Base-by-base conservation (phyloP, 2,329 filamentous ascomycete genomes). In the Aspergillus sp. region DNA sequence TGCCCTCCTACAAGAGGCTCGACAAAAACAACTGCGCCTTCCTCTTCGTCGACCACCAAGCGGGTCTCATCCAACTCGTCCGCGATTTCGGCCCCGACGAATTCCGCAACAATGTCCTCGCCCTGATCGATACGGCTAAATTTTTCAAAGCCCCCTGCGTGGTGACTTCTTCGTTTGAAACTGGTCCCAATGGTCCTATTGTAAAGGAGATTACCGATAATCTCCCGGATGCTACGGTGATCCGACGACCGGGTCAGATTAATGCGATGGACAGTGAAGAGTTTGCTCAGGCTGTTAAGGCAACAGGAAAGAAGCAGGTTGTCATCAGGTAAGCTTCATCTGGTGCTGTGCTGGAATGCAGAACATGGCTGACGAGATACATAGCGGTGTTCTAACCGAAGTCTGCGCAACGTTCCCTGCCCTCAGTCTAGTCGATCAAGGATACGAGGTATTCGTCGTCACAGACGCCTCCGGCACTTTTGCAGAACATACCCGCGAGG, bases 181-280 rank as follows among this genome's bases (percentile, higher is more conserved):
- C 44, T 65, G 85, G 85, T 4, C 85, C 85, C 39, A 90, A 89
- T 60, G 85, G 86, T 1, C 80, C 77, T 1, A 68, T 89, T 1
- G 81, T 84, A 7, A 79, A 83, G 54, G 85, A 88, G 56, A 85
- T 90, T 49, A 61, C 78, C 5, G 73, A 81, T 9, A 76, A 83
- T 77, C 82, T 86, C 58, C 85, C 85, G 27, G 67, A 78, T 37
- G 79, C 82, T 0, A 78, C 85, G 0, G 68, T 88, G 8, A 78
- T 90, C 58, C 72, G 76, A 53, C 80, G 86, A 31, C 75, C 83
- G 48, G 85, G 86, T 33, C 82, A 90, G 59, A 84, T 90, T 56
- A 78, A 88, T 58, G 85, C 86, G 3, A 88, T 84, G 86, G 86
- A 90, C 59, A 88, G 87, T 54, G 53, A 74, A 3, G 78, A 85